These are phyloP conservation scores for Cordyceps tenuipes DNA, from an alignment of 2,329 filamentous ascomycete species.

Conservation along the genomic window DNA sequence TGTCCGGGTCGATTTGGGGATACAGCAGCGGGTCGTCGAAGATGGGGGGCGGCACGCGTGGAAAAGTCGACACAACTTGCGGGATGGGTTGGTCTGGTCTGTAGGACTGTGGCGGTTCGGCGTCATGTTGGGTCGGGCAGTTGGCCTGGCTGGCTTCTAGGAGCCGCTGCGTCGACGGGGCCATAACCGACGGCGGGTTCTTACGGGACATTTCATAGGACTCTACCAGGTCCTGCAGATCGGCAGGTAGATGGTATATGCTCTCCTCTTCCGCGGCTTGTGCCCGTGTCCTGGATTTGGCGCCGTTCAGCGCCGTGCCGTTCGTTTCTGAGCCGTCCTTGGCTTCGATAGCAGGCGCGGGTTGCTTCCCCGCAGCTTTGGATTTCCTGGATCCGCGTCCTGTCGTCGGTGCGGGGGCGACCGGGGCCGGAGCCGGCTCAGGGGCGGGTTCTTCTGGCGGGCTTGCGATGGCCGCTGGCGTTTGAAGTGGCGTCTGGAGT, in stretches of 20 bases:
- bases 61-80: conserved; percentile 70
- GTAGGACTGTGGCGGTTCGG: conserved; percentile 76
- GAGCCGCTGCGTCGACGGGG: conserved; percentile 63
- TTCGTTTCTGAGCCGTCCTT: conserved; percentile 41
- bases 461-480: conserved; percentile 18
- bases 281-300: conserved; percentile 37
- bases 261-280: conserved; percentile 59
- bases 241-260: conserved; percentile 85
- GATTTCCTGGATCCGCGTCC: conserved; percentile 27
- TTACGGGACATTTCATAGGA: conserved; percentile 80
- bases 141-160: conserved; percentile 65
- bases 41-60: conserved; percentile 82
- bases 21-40: conserved; percentile 89
- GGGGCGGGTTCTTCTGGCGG: conserved; percentile 15
- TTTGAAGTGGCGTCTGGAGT: conserved; percentile 18
- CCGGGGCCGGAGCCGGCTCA: conserved; percentile 17
- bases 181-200: conserved; percentile 51
- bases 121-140: conserved; percentile 68
- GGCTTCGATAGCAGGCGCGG: conserved; percentile 31
- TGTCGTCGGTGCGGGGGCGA: conserved; percentile 13
- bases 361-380: conserved; percentile 38
- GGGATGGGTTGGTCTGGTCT: conserved; percentile 73
- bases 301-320: conserved; percentile 34
- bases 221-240: conserved; percentile 81
- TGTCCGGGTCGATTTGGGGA: conserved; percentile 84